Base-by-base conservation (phyloP, 2,329 filamentous ascomycete species). In the Cladosporium sp. region DNA sequence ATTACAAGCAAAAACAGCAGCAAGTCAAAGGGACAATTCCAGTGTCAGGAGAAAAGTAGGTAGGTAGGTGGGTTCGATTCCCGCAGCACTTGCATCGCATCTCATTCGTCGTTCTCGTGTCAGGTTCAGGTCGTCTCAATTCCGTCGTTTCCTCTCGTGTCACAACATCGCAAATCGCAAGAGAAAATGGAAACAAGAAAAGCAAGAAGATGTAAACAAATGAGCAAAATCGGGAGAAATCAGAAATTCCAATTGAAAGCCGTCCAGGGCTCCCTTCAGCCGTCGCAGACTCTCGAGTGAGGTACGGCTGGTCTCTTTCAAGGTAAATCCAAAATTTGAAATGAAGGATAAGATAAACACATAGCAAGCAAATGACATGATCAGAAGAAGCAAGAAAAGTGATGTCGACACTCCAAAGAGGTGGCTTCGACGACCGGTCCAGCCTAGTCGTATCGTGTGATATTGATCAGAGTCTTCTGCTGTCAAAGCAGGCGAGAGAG, bases 291-390 rank as follows among this genome's bases (percentile, higher is more conserved):
- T 48, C 45, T 48, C 45, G 28, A 48, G 28, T 48, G 25, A 32
- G 45, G 42, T 34, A n/a, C 34, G 28, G 45, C 25, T 35, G 25
- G 19, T 48, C 45, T 32, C 17, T 48, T 48, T 35, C 45, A 35
- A 48, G 28, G 28, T 22, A 48, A 25, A 48, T 48, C 28, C 12
- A 25, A 35, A 19, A 4, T 24, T n/a, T 8, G n/a, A 44, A 25
- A 22, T 1, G 25, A 35, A 48, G 12, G 42, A 28, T 32, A 32
- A 32, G 5, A 32, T 32, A 17, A 48, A 25, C 28, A 48, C 19
- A 35, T 39, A 25, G 24, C 34, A 58, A 25, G 42, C 3, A 53
- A 39, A 37, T 49, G 56, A 32, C 39, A 54, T 20, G 34, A 42
- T 32, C 37, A 45, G 22, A 53, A 57, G n/a, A 47, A 24, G 47